A percentile compares a stretch with the other conserved stretches of the same genome.
Conservation (phyloP, 352 stramenopile genomes). For the Phytopythium sindhum region DNA sequence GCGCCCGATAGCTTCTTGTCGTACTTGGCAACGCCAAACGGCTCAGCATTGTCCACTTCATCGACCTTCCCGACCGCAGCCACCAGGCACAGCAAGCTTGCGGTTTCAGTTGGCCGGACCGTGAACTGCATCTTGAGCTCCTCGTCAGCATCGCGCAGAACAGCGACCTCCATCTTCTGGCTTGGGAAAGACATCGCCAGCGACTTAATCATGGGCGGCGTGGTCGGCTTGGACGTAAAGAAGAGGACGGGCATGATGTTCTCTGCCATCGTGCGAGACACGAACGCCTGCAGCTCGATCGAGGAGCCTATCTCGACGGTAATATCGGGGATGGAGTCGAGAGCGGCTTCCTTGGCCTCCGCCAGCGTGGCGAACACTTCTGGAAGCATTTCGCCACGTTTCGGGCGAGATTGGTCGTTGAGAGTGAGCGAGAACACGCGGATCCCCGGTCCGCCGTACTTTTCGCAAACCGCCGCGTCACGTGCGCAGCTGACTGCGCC, state of each 20-base stretch:
- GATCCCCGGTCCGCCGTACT: slow-evolving; percentile 43
- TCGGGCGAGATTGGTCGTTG: slow-evolving; percentile 21
- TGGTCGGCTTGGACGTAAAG: slow-evolving; percentile 53
- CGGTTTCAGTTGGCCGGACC: slow-evolving; percentile 26
- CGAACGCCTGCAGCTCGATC: slow-evolving; percentile 56
- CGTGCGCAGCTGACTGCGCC: slow-evolving; percentile 51
- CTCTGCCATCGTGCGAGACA: slow-evolving; percentile 27
- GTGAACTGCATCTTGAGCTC: slow-evolving; percentile 67
- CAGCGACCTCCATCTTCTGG: slow-evolving; percentile 45
- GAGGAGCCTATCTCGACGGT: slow-evolving; percentile 40
- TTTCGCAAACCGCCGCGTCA: slow-evolving; percentile 42
- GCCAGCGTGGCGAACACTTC: slow-evolving; percentile 44
- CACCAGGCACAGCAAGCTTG: slow-evolving; percentile 50
- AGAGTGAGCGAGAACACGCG: slow-evolving; percentile 49
- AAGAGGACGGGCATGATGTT: slow-evolving; percentile 56
- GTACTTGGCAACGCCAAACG: slow-evolving; percentile 64
- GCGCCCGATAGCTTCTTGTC: slow-evolving; percentile 66
- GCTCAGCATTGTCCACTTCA: slow-evolving; percentile 12
- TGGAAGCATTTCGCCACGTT: slow-evolving; percentile 32
- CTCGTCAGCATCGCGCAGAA: slow-evolving; percentile 49
- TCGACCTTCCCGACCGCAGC: slow-evolving; percentile 23
- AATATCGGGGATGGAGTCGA: slow-evolving; percentile 46
- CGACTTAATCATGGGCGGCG: slow-evolving; percentile 53
- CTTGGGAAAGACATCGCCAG: slow-evolving; percentile 57
- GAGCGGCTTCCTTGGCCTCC: slow-evolving; percentile 39